Conservation (phyloP, 163 green algal genomes). For the Scenedesmus sp. region DNA sequence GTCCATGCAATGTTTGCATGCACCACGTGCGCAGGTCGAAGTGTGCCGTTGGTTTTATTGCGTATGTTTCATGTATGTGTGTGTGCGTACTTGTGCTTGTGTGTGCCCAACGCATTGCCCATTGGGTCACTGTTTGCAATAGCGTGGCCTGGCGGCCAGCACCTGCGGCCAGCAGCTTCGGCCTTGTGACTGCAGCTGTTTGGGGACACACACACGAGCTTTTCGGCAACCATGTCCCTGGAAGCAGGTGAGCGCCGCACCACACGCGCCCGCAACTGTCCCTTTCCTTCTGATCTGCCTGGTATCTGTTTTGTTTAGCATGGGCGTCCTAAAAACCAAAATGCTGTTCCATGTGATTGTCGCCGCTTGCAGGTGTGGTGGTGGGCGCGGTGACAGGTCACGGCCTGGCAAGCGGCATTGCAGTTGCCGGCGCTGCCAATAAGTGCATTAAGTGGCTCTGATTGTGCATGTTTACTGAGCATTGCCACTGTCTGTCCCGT, state of each 20-base stretch:
- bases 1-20: too few species aligned
- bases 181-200: slow-evolving; percentile 96
- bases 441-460: slow-evolving; percentile 38
- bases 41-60: too few species aligned
- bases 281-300: too few species aligned
- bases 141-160: too few species aligned
- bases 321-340: too few species aligned
- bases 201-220: slow-evolving; percentile 97
- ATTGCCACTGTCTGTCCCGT: too few species aligned
- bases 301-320: too few species aligned
- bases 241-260: slow-evolving; percentile 74
- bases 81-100: too few species aligned
- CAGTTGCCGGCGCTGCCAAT: slow-evolving; percentile 73
- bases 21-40: too few species aligned
- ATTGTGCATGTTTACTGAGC: not conserved
- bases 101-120: too few species aligned
- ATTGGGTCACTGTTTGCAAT: too few species aligned
- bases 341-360: not conserved
- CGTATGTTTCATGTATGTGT: too few species aligned
- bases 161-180: slow-evolving; percentile 88
- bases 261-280: not conserved
- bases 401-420: slow-evolving; percentile 84
- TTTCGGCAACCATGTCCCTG: slow-evolving; percentile 97
- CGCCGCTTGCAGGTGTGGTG: slow-evolving; percentile 55
- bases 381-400: slow-evolving; percentile 82